These are phyloP conservation scores for Suillus variegatus DNA, from an alignment of 768 basidiomycete species.

Conservation along the genomic window DNA sequence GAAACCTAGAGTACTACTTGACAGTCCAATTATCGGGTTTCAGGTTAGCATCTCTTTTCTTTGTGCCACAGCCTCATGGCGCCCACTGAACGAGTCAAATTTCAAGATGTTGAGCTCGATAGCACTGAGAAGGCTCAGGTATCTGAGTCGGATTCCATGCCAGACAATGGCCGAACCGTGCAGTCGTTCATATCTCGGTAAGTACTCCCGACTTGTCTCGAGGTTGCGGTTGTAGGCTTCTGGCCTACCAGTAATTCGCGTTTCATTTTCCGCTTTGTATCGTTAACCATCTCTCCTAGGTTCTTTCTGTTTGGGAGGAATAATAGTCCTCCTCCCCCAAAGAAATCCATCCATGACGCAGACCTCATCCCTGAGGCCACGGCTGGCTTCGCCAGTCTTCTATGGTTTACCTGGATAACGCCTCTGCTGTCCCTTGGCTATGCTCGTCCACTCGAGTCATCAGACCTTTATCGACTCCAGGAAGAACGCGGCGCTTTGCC, in stretches of 20 bases:
- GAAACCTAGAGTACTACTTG: not conserved
- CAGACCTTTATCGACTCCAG: constrained; percentile 81
- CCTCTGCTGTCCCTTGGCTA: constrained; percentile 75
- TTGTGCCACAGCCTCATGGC: not conserved
- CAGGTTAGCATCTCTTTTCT: not conserved
- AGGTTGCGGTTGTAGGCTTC: not conserved
- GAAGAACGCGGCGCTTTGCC: constrained; percentile 56
- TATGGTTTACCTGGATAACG: constrained; percentile 79
- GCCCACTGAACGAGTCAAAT: not conserved
- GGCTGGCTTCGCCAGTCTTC: constrained; percentile 56
- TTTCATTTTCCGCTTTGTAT: not conserved
- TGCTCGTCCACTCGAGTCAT: constrained; percentile 73
- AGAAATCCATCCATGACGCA: constrained; percentile 59
- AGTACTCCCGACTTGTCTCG: not conserved
- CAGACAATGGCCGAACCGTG: not conserved
- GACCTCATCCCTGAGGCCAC: constrained; percentile 63
- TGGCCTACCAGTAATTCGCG: not conserved
- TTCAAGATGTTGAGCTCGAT: not conserved
- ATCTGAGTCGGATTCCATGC: not conserved
- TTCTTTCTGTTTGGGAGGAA: not conserved
- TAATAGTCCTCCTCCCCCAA: constrained; percentile 40
- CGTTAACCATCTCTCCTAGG: constrained; percentile 4
- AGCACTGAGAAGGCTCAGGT: not conserved
- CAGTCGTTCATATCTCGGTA: not conserved
- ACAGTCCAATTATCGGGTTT: not conserved